These are phyloP conservation scores for Raddia guianensis DNA, from an alignment of 176 grass and related monocot genomes.

Conservation along the genomic window DNA sequence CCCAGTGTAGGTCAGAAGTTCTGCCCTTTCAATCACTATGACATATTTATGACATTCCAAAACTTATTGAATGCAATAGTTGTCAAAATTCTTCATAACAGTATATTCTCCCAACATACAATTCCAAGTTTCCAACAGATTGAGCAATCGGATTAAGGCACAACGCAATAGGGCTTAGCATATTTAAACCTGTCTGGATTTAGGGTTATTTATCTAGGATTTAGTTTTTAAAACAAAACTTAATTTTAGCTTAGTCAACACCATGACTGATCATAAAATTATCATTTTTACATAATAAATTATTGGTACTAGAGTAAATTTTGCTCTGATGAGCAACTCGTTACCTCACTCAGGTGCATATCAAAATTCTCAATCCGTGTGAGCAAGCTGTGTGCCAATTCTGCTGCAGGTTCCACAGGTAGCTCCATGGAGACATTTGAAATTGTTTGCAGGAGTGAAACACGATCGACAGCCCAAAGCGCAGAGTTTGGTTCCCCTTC, in stretches of 20 bases:
- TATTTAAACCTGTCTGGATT: neutral
- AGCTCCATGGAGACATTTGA: slow-evolving; percentile 95
- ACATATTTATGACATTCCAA: slow-evolving; percentile 17
- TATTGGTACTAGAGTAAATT: slow-evolving; percentile 20
- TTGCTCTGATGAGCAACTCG: slow-evolving; percentile 20
- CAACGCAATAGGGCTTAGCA: slow-evolving; percentile 15
- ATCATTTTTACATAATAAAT: slow-evolving; percentile 5
- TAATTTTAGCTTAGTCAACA: neutral
- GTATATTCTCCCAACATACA: neutral
- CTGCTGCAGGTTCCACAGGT: slow-evolving; percentile 74
- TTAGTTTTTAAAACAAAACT: slow-evolving; percentile 11
- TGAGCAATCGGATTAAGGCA: neutral
- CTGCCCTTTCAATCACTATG: neutral
- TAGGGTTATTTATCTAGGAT: neutral
- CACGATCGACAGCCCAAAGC: slow-evolving; percentile 81
- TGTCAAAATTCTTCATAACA: slow-evolving; percentile 18
- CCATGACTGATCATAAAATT: slow-evolving; percentile 1
- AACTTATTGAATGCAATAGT: neutral
- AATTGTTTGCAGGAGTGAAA: slow-evolving; percentile 84
- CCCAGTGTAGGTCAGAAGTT: slow-evolving; percentile 5
- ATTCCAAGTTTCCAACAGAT: neutral
- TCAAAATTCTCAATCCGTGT: slow-evolving; percentile 79
- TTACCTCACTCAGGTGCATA: slow-evolving; percentile 96
- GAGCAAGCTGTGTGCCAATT: slow-evolving; percentile 81
- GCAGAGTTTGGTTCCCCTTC: slow-evolving; percentile 60